Evolutionary conservation across 345 rosid species (phyloP).

Genomic region (Aquilaria sinensis): DNA sequence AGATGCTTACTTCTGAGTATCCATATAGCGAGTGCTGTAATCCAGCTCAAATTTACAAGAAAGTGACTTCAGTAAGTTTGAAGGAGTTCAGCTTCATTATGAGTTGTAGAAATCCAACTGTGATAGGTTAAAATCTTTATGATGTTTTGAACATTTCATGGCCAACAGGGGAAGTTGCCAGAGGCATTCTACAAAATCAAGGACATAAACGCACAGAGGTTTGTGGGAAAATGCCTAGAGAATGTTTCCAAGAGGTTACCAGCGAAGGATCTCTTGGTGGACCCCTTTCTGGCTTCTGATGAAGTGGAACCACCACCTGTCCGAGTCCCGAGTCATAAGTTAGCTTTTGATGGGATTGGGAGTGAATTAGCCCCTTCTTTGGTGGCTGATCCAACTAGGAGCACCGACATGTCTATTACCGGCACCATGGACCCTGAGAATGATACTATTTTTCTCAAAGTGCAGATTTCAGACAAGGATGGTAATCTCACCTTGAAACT

Average conservation of each 20-base stretch:
- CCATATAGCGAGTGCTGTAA: conserved; percentile 90
- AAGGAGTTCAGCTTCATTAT: not conserved
- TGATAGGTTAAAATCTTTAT: too few relatives aligned
- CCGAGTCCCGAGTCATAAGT: conserved; percentile 23
- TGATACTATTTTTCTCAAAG: conserved; percentile 78
- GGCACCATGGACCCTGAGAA: conserved; percentile 73
- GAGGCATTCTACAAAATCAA: conserved; percentile 64
- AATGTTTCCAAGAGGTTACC: conserved; percentile 65
- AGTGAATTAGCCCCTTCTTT: conserved; percentile 22
- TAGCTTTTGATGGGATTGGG: conserved; percentile 22
- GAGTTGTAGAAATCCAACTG: too few relatives aligned
- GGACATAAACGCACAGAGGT: conserved; percentile 54
- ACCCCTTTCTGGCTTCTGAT: conserved; percentile 57
- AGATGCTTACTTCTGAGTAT: conserved; percentile 87
- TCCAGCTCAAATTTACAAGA: conserved; percentile 94
- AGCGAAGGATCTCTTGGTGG: conserved; percentile 61
- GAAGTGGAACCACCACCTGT: conserved; percentile 25
- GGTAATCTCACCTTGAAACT: conserved; percentile 28
- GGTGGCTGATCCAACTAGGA: conserved; percentile 37
- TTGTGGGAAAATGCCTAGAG: conserved; percentile 78
- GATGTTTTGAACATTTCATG: not conserved
- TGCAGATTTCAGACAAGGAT: conserved; percentile 66
- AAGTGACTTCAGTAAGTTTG: conserved; percentile 74
- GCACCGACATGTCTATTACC: conserved; percentile 71
- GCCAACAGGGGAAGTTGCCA: conserved; percentile 75